Percentiles rank a stretch among this genome's conserved stretches.
phyloP scores from a whole-genome alignment of 2,329 filamentous ascomycete genomes.

The Colletotrichum tamarilloi region DNA sequence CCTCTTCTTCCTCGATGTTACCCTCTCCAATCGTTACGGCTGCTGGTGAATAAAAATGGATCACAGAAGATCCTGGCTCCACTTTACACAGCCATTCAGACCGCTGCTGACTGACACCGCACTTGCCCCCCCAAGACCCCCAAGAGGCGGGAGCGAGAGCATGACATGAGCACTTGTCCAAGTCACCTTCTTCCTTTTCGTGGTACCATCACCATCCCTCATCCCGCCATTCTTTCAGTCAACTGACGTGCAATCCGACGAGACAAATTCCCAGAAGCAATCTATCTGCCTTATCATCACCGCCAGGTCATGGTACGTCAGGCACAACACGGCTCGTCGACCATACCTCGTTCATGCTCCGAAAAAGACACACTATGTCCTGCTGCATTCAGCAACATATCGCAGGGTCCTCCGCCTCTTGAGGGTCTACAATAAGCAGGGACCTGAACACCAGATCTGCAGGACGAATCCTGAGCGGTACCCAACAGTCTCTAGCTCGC shows the following conservation, averaged over 20 bases:
- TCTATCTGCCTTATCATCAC: background rate
- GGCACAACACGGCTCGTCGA: background rate
- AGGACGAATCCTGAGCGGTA: constrained; percentile 10
- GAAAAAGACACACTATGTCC: background rate
- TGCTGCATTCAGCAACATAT: constrained; percentile 6
- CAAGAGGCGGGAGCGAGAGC: constrained; percentile 14
- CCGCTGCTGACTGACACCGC: constrained; percentile 30
- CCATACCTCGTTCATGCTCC: background rate
- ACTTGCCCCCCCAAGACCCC: background rate
- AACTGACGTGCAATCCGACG: constrained; percentile 11
- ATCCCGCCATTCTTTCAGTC: constrained; percentile 20
- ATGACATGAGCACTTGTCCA: constrained; percentile 30
- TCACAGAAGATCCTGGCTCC: background rate
- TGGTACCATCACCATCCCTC: constrained; percentile 19
- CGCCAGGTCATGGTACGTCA: background rate
- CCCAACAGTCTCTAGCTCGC: background rate
- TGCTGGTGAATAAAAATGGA: background rate
- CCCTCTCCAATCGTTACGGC: background rate
- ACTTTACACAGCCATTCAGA: constrained; percentile 17
- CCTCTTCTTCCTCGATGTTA: background rate
- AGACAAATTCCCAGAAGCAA: background rate
- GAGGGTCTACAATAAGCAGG: constrained; percentile 20
- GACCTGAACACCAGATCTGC: constrained; percentile 18
- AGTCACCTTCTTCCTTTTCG: constrained; percentile 17
- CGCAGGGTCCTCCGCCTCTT: constrained; percentile 23